These are phyloP conservation scores for Zygoascus flipseniorum DNA, from an alignment of 805 yeast species.

Conservation along the genomic window DNA sequence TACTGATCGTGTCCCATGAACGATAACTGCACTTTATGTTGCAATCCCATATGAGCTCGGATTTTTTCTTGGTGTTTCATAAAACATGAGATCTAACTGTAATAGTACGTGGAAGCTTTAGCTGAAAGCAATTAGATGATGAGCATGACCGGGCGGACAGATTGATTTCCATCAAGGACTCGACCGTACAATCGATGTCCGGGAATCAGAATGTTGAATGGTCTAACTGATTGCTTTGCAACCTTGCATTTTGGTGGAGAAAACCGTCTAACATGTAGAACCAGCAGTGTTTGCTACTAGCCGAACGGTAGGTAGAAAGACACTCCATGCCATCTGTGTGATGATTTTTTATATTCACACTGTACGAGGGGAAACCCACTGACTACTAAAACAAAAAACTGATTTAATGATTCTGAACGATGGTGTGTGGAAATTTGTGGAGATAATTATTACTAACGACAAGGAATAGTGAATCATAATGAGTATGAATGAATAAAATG, in stretches of 20 bases:
- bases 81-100: neutral
- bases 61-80: neutral
- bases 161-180: slow-evolving; percentile 9
- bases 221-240: slow-evolving; percentile 10
- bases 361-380: slow-evolving; percentile 24
- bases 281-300: neutral
- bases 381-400: slow-evolving; percentile 25
- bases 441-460: too few species aligned
- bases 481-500: too few species aligned
- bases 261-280: neutral
- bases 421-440: slow-evolving; percentile 5
- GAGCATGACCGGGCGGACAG: slow-evolving; percentile 33
- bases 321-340: slow-evolving; percentile 11
- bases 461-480: too few species aligned
- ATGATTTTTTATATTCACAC: slow-evolving; percentile 30
- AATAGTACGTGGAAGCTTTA: neutral
- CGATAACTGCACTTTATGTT: slow-evolving; percentile 18
- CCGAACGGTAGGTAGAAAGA: neutral
- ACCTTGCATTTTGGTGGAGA: neutral
- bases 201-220: slow-evolving; percentile 16
- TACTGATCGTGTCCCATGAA: slow-evolving; percentile 22
- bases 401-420: slow-evolving; percentile 30
- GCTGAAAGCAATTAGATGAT: neutral
- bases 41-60: slow-evolving; percentile 16
- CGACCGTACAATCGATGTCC: slow-evolving; percentile 19